Evolutionary conservation across 257 asterid genomes (phyloP).

Genomic region (Solanum medicagineum): DNA sequence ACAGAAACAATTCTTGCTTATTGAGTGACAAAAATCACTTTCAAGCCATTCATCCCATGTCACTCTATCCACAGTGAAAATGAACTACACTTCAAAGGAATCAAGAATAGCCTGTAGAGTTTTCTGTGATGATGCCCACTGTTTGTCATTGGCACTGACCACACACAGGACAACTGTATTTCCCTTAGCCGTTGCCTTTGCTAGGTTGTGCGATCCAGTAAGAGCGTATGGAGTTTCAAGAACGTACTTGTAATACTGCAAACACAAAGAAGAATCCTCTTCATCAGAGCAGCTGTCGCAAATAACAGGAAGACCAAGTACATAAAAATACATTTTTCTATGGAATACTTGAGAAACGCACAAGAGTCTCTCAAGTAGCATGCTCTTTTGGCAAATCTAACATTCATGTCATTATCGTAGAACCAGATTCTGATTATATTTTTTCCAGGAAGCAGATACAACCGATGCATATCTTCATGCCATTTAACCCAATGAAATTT

Average conservation of each 20-base stretch:
- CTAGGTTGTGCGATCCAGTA: constrained; percentile 89
- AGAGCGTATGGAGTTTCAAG: constrained; percentile 91
- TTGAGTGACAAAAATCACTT: background rate
- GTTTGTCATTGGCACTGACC: constrained; percentile 85
- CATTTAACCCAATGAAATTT: background rate
- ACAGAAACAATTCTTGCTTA: background rate
- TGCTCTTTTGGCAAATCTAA: background rate
- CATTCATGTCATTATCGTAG: background rate
- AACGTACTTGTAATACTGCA: constrained; percentile 82
- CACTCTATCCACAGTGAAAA: background rate
- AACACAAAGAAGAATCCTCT: background rate
- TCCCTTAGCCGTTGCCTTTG: constrained; percentile 92
- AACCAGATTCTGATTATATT: background rate
- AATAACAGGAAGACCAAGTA: background rate
- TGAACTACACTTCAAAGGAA: constrained; percentile 59
- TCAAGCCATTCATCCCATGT: background rate
- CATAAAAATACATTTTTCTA: background rate
- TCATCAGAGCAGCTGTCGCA: background rate
- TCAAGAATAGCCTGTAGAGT: constrained; percentile 75
- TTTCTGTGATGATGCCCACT: constrained; percentile 65
- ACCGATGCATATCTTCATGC: background rate
- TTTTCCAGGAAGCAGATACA: background rate
- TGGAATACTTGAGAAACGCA: background rate
- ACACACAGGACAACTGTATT: constrained; percentile 80
- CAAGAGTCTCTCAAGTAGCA: background rate